Conservation (phyloP, 805 yeast genomes). For the Saccharomycopsis sp. region DNA sequence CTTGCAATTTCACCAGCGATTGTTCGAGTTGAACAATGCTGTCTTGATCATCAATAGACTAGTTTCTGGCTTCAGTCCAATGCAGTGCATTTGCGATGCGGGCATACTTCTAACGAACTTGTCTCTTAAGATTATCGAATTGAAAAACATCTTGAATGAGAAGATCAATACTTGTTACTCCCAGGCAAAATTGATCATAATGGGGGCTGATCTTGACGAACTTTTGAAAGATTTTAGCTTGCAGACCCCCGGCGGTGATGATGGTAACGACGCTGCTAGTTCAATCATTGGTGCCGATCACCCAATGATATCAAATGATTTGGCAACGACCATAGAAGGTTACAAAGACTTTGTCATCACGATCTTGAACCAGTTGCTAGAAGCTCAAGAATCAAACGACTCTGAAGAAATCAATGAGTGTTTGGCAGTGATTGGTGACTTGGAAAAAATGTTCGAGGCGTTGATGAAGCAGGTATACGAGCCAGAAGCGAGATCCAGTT, state of each 20-base stretch:
- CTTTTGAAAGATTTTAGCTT: conserved; percentile 22
- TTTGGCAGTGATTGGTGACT: conserved; percentile 48
- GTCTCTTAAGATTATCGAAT: conserved; percentile 37
- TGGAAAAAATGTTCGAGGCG: conserved; percentile 54
- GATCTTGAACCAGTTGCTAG: conserved; percentile 41
- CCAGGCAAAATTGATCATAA: conserved; percentile 46
- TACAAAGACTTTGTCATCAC: conserved; percentile 45
- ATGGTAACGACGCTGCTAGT: conserved; percentile 5
- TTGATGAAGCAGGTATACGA: conserved; percentile 25
- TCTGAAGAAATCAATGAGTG: conserved; percentile 46
- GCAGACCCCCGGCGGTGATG: conserved; percentile 9
- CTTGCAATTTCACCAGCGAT: conserved; percentile 35
- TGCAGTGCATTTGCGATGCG: conserved; percentile 45
- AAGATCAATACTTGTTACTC: conserved; percentile 44
- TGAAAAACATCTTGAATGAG: conserved; percentile 39
- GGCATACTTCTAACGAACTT: conserved; percentile 49
- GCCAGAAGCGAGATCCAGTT: conserved; percentile 5
- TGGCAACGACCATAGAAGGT: conserved; percentile 30
- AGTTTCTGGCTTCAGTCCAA: conserved; percentile 33
- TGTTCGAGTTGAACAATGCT: conserved; percentile 36
- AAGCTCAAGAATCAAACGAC: conserved; percentile 39
- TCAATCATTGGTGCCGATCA: conserved; percentile 26
- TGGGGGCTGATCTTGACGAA: conserved; percentile 44
- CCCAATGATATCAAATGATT: conserved; percentile 20
- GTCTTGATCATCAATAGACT: conserved; percentile 38